Percentiles rank a stretch among this genome's conserved stretches.
These are phyloP conservation scores for Obelidium mucronatum DNA, from an alignment of 192 early-diverging fungal species.

Conservation along the genomic window DNA sequence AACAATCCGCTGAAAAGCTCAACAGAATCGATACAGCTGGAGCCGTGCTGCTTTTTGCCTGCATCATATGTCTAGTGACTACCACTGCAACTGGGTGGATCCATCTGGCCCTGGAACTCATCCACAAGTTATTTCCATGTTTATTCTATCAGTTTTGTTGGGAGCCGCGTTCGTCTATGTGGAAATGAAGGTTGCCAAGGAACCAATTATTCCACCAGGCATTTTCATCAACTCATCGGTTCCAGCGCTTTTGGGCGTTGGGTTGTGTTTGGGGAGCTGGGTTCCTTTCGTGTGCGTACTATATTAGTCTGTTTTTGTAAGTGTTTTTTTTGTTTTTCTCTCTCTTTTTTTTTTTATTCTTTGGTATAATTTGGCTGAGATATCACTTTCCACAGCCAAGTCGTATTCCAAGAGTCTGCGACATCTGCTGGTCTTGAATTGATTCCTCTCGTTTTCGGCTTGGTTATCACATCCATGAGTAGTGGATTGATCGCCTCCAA, in stretches of 20 bases:
- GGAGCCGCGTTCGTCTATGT: slow-evolving; percentile 62
- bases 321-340: too few species aligned
- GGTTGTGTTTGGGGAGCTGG: background rate
- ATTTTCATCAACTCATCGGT: slow-evolving; percentile 11
- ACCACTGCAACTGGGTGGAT: slow-evolving; percentile 76
- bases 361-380: too few species aligned
- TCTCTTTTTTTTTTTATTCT: too few species aligned
- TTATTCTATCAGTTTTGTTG: slow-evolving; percentile 71
- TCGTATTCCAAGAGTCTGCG: slow-evolving; percentile 76
- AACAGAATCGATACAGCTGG: slow-evolving; percentile 74
- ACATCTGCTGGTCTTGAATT: slow-evolving; percentile 79
- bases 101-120: slow-evolving; percentile 67
- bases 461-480: slow-evolving; percentile 69
- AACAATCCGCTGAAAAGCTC: slow-evolving; percentile 60
- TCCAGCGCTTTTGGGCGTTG: slow-evolving; percentile 16
- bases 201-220: slow-evolving; percentile 69
- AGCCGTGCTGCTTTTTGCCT: slow-evolving; percentile 32
- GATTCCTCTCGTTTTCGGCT: slow-evolving; percentile 77
- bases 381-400: too few species aligned
- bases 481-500: slow-evolving; percentile 69
- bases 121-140: slow-evolving; percentile 63
- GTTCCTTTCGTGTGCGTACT: slow-evolving; percentile 16
- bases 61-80: slow-evolving; percentile 27
- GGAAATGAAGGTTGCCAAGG: slow-evolving; percentile 66
- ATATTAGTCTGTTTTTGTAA: slow-evolving; percentile 67